These are phyloP conservation scores for Carex cristatella DNA, from an alignment of 176 grass and related monocot species.

Conservation along the genomic window DNA sequence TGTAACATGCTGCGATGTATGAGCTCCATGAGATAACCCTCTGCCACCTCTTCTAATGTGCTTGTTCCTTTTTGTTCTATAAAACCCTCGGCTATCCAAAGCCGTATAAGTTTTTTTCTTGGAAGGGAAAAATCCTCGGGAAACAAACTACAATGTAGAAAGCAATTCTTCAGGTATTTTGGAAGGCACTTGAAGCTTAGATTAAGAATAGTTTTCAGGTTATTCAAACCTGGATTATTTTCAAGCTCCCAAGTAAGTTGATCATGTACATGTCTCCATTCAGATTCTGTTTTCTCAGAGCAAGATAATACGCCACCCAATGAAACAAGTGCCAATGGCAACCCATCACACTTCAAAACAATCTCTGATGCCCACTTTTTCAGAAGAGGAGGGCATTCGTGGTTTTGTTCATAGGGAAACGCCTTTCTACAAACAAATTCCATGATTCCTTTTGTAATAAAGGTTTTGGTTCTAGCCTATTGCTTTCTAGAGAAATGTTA, in stretches of 20 bases:
- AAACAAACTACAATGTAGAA: slow-evolving; percentile 38
- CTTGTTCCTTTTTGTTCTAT: background rate
- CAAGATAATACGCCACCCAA: slow-evolving; percentile 16
- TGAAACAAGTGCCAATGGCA: slow-evolving; percentile 22
- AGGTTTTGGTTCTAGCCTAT: slow-evolving; percentile 25
- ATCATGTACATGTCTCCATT: slow-evolving; percentile 26
- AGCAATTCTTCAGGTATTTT: slow-evolving; percentile 32
- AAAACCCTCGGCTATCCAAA: slow-evolving; percentile 32
- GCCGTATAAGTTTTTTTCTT: slow-evolving; percentile 9
- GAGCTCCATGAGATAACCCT: slow-evolving; percentile 23
- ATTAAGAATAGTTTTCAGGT: slow-evolving; percentile 21
- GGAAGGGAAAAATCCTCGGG: slow-evolving; percentile 25
- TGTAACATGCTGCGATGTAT: slow-evolving; percentile 29
- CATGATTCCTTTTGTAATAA: background rate
- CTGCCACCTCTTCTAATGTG: slow-evolving; percentile 25
- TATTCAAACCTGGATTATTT: background rate
- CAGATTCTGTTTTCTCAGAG: background rate
- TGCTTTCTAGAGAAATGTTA: background rate
- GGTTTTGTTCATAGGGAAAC: background rate
- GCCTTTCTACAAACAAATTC: slow-evolving; percentile 15
- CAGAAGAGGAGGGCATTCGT: background rate
- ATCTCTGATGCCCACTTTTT: slow-evolving; percentile 1
- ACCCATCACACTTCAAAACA: slow-evolving; percentile 24
- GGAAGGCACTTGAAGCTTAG: slow-evolving; percentile 11
- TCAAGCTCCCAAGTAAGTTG: slow-evolving; percentile 25